A percentile compares a stretch with the other conserved stretches of the same genome.
These are phyloP conservation scores for Canavalia ensiformis DNA, from an alignment of 306 rosid species.

Conservation along the genomic window DNA sequence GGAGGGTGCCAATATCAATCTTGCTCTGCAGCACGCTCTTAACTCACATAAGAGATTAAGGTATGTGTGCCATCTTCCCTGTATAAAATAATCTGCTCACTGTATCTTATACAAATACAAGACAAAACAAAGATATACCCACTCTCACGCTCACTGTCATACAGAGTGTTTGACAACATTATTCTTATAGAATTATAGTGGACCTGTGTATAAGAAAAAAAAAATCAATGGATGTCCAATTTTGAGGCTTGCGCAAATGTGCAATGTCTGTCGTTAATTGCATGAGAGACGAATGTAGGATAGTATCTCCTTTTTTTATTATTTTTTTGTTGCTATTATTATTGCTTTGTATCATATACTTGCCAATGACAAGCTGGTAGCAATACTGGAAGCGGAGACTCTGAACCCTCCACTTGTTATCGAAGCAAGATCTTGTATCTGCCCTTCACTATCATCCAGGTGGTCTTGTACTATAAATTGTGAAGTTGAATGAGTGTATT, in stretches of 20 bases:
- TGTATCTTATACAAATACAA: conserved; percentile 35
- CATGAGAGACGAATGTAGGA: too few relatives aligned
- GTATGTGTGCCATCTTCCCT: conserved; percentile 88
- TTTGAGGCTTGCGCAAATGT: too few relatives aligned
- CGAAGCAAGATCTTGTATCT: conserved; percentile 1
- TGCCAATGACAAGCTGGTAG: not conserved
- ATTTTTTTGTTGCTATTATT: too few relatives aligned
- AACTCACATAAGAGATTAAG: conserved; percentile 81
- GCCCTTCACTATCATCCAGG: conserved; percentile 9
- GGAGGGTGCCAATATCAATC: conserved; percentile 74
- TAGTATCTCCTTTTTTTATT: too few relatives aligned
- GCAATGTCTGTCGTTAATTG: too few relatives aligned
- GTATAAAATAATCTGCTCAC: conserved; percentile 55
- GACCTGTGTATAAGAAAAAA: too few relatives aligned
- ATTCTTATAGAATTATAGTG: too few relatives aligned
- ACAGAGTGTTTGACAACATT: too few relatives aligned
- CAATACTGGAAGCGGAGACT: not conserved
- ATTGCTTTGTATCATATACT: conserved; percentile 5
- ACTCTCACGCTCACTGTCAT: too few relatives aligned
- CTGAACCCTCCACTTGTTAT: not conserved
- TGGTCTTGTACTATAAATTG: not conserved
- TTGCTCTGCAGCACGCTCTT: conserved; percentile 85
- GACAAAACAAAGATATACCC: not conserved
- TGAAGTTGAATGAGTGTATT: not conserved
- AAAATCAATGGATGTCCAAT: too few relatives aligned